These are phyloP conservation scores for Pseudogymnoascus sp. DNA, from an alignment of 2,329 filamentous ascomycete genomes.

Conservation along the genomic window DNA sequence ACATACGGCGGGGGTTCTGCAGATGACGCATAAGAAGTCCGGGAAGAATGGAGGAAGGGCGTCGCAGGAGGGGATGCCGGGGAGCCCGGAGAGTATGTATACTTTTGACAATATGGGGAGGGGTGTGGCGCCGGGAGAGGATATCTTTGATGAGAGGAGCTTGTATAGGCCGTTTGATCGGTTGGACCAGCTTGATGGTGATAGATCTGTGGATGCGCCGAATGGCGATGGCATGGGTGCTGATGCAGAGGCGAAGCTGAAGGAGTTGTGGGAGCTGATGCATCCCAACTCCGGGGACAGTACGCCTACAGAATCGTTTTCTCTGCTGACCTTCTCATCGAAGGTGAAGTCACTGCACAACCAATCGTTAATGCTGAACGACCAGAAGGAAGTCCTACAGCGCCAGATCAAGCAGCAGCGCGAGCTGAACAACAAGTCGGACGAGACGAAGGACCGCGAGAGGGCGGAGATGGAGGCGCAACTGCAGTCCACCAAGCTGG, in stretches of 20 bases:
- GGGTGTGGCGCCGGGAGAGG: conserved; percentile 50
- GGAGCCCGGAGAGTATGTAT: conserved; percentile 70
- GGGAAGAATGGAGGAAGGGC: conserved; percentile 35
- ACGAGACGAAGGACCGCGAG: conserved; percentile 60
- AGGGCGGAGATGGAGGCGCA: conserved; percentile 51
- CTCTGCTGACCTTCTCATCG: conserved; percentile 65
- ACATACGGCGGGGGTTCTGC: conserved; percentile 87
- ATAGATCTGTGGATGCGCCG: conserved; percentile 11
- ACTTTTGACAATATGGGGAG: conserved; percentile 56
- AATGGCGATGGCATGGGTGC: conserved; percentile 32
- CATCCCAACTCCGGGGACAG: conserved; percentile 40
- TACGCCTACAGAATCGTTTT: conserved; percentile 55
- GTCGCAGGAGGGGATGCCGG: conserved; percentile 48
- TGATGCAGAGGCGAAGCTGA: conserved; percentile 48
- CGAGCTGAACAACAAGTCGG: conserved; percentile 82
- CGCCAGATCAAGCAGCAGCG: conserved; percentile 93
- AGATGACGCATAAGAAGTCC: conserved; percentile 77
- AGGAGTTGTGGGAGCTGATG: conserved; percentile 46
- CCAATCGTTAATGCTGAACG: conserved; percentile 68
- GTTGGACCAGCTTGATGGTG: conserved; percentile 41
- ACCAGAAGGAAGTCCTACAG: conserved; percentile 83
- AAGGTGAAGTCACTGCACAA: conserved; percentile 73
- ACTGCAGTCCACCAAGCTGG: conserved; percentile 37
- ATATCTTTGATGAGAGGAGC: conserved; percentile 70
- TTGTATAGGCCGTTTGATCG: conserved; percentile 64